Evolutionary conservation across 169 alveolate genomes (phyloP).

Genomic region (Plasmodium billcollinsi): DNA sequence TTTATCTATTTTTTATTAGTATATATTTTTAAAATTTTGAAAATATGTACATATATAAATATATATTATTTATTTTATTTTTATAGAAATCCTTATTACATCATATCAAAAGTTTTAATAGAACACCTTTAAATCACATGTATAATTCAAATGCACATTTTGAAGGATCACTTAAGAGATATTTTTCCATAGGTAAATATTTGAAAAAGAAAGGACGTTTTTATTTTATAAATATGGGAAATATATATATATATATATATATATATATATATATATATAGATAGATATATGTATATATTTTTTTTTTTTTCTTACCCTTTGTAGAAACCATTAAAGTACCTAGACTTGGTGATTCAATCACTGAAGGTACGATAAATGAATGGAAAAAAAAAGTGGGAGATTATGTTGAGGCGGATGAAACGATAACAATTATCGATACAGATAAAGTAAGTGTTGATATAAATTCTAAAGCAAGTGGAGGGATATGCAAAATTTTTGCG

Average conservation of each 20-base stretch:
- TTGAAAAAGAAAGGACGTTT: neutral
- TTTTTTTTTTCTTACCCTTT: neutral
- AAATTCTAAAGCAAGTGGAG: slow-evolving; percentile 87
- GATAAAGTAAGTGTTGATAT: slow-evolving; percentile 96
- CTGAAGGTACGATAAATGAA: slow-evolving; percentile 88
- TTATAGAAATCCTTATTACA: slow-evolving; percentile 52
- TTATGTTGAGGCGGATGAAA: slow-evolving; percentile 92
- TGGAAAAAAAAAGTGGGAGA: slow-evolving; percentile 93
- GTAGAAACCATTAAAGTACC: slow-evolving; percentile 85
- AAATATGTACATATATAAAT: no score
- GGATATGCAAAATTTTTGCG: slow-evolving; percentile 59
- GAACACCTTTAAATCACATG: slow-evolving; percentile 26
- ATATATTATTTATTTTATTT: slow-evolving; percentile 6
- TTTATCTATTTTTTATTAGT: no score
- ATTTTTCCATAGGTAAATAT: slow-evolving; percentile 63
- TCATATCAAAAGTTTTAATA: slow-evolving; percentile 26
- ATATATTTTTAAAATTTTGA: no score
- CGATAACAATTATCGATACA: slow-evolving; percentile 95
- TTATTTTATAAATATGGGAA: neutral
- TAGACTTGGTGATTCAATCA: slow-evolving; percentile 90
- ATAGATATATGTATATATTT: slow-evolving; percentile 1
- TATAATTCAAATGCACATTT: slow-evolving; percentile 4
- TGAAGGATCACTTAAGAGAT: slow-evolving; percentile 27
- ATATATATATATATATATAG: neutral
- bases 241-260: neutral